Percentiles rank a stretch among this genome's conserved stretches.
Evolutionary conservation across 106 monocot species (phyloP).

Genomic region (Phalaenopsis aphrodite): DNA sequence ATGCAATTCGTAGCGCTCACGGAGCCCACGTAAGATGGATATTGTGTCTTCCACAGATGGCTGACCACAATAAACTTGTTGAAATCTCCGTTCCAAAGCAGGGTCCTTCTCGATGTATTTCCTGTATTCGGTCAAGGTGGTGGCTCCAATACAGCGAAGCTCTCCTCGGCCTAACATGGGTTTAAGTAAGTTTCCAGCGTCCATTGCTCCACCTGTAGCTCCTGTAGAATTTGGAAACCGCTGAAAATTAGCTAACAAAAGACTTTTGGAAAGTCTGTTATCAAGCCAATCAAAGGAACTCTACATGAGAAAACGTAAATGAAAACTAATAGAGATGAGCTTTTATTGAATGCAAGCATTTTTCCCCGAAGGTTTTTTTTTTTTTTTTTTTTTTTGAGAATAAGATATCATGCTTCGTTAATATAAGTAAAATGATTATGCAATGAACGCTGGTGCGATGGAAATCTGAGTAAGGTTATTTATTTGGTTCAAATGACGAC

Average conservation of each 20-base stretch:
- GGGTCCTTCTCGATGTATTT: conserved; percentile 90
- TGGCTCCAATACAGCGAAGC: conserved; percentile 85
- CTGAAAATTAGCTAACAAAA: not conserved
- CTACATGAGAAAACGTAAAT: not conserved
- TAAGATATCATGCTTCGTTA: too few species aligned
- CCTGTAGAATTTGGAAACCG: conserved; percentile 23
- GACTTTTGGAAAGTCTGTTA: not conserved
- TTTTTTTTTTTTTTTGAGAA: too few species aligned
- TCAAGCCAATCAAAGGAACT: not conserved
- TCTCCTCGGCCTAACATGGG: conserved; percentile 89
- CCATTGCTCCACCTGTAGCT: conserved; percentile 83
- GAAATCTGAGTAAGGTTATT: too few species aligned
- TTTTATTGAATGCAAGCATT: too few species aligned
- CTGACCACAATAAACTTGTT: conserved; percentile 79
- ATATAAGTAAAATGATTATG: too few species aligned
- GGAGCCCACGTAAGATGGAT: conserved; percentile 75
- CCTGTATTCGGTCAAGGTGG: conserved; percentile 82
- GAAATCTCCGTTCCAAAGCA: conserved; percentile 81
- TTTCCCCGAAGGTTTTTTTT: too few species aligned
- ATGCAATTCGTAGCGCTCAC: conserved; percentile 82
- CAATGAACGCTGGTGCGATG: too few species aligned
- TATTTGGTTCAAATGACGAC: too few species aligned
- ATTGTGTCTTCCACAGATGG: conserved; percentile 86
- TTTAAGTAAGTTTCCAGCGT: conserved; percentile 79
- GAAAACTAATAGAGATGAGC: not conserved